Conservation (phyloP, 768 basidiomycete species). For the Psilocybe sp. region DNA sequence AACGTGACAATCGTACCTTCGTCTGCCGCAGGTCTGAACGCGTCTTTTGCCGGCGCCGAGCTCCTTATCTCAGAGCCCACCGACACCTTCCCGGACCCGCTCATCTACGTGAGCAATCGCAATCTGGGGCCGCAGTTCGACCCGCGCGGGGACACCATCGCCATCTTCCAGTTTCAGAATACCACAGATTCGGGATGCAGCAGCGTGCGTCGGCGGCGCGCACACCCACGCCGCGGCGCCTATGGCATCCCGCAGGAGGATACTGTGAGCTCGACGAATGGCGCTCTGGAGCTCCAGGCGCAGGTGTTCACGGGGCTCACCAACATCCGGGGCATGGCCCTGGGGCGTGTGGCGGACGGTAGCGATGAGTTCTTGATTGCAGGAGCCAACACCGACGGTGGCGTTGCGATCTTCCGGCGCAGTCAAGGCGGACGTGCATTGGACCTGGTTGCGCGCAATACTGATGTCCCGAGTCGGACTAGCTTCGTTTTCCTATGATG, state of each 20-base stretch:
- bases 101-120: conserved; percentile 64
- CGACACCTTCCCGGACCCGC: conserved; percentile 40
- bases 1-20: conserved; percentile 46
- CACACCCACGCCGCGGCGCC: not conserved
- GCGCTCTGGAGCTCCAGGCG: conserved; percentile 26
- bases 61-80: conserved; percentile 52
- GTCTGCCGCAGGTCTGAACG: conserved; percentile 12
- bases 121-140: conserved; percentile 43
- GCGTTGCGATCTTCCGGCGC: conserved; percentile 52
- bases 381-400: conserved; percentile 48
- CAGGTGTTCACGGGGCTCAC: conserved; percentile 62
- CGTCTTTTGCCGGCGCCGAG: conserved; percentile 50
- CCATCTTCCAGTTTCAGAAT: conserved; percentile 44
- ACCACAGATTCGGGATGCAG: conserved; percentile 19
- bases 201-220: not conserved
- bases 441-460: conserved; percentile 48
- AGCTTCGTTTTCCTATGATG: conserved; percentile 42
- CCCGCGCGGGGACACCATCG: conserved; percentile 56
- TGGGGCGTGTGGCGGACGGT: conserved; percentile 39
- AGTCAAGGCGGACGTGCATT: conserved; percentile 49
- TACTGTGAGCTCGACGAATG: conserved; percentile 3
- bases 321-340: conserved; percentile 61
- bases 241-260: not conserved
- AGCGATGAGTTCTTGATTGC: conserved; percentile 44
- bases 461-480: conserved; percentile 46